Evolutionary conservation across 768 basidiomycete genomes (phyloP).

Genomic region (Daedaleopsis sinensis): DNA sequence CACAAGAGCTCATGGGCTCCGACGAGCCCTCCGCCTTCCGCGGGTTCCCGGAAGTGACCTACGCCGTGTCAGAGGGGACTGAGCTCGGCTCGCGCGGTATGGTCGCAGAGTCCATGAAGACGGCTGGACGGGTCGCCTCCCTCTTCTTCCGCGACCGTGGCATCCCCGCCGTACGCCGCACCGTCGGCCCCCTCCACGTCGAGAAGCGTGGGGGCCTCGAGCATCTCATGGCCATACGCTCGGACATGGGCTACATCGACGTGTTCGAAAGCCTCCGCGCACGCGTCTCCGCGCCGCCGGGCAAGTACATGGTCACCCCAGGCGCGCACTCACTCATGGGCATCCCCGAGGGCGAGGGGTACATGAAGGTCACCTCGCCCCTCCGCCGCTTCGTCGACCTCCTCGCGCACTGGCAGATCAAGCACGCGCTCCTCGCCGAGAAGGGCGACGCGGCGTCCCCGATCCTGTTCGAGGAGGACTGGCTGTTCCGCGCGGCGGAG

Average conservation of each 20-base stretch:
- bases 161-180: slow-evolving; percentile 68
- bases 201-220: slow-evolving; percentile 39
- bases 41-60: slow-evolving; percentile 57
- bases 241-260: slow-evolving; percentile 47
- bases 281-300: slow-evolving; percentile 38
- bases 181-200: slow-evolving; percentile 34
- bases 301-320: slow-evolving; percentile 54
- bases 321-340: slow-evolving; percentile 71
- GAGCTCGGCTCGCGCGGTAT: slow-evolving; percentile 52
- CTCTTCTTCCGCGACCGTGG: slow-evolving; percentile 61
- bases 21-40: slow-evolving; percentile 12
- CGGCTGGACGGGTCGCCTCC: slow-evolving; percentile 77
- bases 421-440: slow-evolving; percentile 60
- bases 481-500: slow-evolving; percentile 46
- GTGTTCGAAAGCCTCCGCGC: slow-evolving; percentile 37
- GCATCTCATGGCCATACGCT: slow-evolving; percentile 52
- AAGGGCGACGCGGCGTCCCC: slow-evolving; percentile 30
- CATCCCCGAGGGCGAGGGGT: slow-evolving; percentile 74
- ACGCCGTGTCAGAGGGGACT: slow-evolving; percentile 39
- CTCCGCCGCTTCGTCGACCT: slow-evolving; percentile 85
- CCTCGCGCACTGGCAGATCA: slow-evolving; percentile 92
- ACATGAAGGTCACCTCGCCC: slow-evolving; percentile 83
- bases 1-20: slow-evolving; percentile 7
- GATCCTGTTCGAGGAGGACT: slow-evolving; percentile 47
- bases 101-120: slow-evolving; percentile 82